Evolutionary conservation across 208 protist species (phyloP).

Genomic region (Phytomonas sp.): DNA sequence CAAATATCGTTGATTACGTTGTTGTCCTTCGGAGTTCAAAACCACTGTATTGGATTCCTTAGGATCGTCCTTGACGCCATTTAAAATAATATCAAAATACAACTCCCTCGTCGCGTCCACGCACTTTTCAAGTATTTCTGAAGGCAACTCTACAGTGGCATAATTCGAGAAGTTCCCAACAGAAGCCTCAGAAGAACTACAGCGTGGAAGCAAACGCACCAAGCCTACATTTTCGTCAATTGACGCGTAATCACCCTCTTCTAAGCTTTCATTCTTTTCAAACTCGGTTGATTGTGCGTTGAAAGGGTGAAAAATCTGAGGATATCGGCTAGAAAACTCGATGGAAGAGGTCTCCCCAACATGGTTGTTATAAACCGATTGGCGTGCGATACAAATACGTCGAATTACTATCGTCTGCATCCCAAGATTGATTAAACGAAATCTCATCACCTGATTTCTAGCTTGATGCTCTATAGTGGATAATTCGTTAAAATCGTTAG

Average conservation of each 20-base stretch:
- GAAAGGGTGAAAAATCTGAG: background rate
- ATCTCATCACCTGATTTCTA: background rate
- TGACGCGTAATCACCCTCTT: background rate
- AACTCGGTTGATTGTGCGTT: background rate
- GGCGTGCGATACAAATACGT: slow-evolving; percentile 7
- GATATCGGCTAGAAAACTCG: background rate
- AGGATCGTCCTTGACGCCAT: background rate
- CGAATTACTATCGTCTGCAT: slow-evolving; percentile 9
- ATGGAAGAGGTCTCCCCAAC: background rate
- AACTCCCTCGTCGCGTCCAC: background rate
- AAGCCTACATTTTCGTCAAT: background rate
- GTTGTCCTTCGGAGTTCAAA: background rate
- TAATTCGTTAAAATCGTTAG: background rate
- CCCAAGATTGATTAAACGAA: slow-evolving; percentile 14
- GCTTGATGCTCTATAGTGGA: background rate
- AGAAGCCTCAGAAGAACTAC: background rate
- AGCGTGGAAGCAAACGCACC: background rate
- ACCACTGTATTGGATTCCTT: background rate
- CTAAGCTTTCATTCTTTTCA: background rate
- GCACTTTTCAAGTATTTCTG: background rate
- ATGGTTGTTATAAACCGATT: background rate
- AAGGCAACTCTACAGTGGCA: background rate
- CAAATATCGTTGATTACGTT: background rate
- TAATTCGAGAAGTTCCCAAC: background rate
- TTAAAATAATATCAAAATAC: background rate